Conservation (phyloP, 2,329 filamentous ascomycete genomes). For the Pyrenophora graminea region DNA sequence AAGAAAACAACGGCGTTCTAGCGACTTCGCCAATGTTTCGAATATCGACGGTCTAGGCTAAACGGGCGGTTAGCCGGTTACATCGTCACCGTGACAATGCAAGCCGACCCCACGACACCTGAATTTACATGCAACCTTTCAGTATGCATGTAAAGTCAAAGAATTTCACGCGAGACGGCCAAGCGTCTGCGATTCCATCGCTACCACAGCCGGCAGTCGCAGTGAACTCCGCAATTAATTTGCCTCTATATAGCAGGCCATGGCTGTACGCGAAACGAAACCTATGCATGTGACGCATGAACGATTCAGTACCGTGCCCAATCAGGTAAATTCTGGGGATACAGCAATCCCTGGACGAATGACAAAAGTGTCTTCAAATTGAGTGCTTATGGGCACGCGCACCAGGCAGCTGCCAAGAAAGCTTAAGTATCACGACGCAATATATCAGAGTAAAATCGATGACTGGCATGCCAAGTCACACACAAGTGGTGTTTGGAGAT, state of each 20-base stretch:
- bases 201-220: not conserved
- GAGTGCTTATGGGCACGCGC: slow-evolving; percentile 15
- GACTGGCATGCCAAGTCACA: slow-evolving; percentile 2
- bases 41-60: slow-evolving; percentile 2
- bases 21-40: slow-evolving; percentile 13
- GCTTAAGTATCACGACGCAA: slow-evolving; percentile 20
- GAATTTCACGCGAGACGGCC: too few relatives aligned
- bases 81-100: not conserved
- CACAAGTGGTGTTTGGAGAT: slow-evolving; percentile 12
- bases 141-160: too few relatives aligned
- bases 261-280: slow-evolving; percentile 18
- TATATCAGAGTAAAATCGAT: slow-evolving; percentile 21
- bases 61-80: not conserved
- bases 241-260: slow-evolving; percentile 14
- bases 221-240: slow-evolving; percentile 7
- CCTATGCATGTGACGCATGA: slow-evolving; percentile 24
- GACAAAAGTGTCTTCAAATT: slow-evolving; percentile 12
- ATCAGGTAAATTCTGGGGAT: slow-evolving; percentile 26
- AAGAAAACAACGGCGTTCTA: not conserved
- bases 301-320: slow-evolving; percentile 16
- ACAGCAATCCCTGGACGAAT: slow-evolving; percentile 20
- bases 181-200: not conserved
- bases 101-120: not conserved
- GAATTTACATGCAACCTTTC: too few relatives aligned
- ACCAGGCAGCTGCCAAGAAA: slow-evolving; percentile 21